Evolutionary conservation across 1,284 basidiomycete genomes (phyloP), one percentile per base, ranked within the genome.

Genomic region (Melampsora americana): DNA sequence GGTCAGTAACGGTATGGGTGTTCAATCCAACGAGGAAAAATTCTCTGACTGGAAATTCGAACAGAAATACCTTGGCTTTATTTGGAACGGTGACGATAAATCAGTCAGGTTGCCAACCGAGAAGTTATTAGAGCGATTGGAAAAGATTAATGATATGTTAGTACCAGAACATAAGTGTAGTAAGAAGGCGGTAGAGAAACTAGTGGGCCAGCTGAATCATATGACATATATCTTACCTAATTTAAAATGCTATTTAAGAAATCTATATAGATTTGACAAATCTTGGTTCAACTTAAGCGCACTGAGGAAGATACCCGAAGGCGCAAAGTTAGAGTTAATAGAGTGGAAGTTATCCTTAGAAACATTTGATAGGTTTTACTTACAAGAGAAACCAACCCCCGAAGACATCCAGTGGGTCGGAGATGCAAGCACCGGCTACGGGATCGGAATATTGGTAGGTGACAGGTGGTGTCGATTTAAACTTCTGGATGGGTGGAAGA

Each of bases 381-480:
- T 68, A 11, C 50, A 35, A 23, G 5, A 18, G 23, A 5, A 18
- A 20, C 4, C 14, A 4, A 12, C 3, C 3, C 35, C 35, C 5
- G 35, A 4, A 35, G 35, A 35, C 3, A 35, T 35, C 35, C 28
- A 39, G 1, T 69, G 67, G 67, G 32, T 69, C 2, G 67, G 67
- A 35, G 23, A n/a, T n/a, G n/a, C n/a, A n/a, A n/a, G n/a, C n/a
- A n/a, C n/a, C n/a, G n/a, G n/a, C n/a, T n/a, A n/a, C n/a, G 53
- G 67, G 2, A 59, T 69, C 2, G 50, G 2, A 1, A 53, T 6
- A 3, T n/a, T n/a, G n/a, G n/a, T 69, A 4, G 23, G 50, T 1
- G 23, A 39, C 3, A 35, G 53, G 18, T 69, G 50, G 67, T 14
- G 26, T 7, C 67, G 39, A 23, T 69, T 69, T 23, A 20, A 67